Base-by-base conservation (phyloP, 2,329 filamentous ascomycete genomes). In the Passalora sequoiae region DNA sequence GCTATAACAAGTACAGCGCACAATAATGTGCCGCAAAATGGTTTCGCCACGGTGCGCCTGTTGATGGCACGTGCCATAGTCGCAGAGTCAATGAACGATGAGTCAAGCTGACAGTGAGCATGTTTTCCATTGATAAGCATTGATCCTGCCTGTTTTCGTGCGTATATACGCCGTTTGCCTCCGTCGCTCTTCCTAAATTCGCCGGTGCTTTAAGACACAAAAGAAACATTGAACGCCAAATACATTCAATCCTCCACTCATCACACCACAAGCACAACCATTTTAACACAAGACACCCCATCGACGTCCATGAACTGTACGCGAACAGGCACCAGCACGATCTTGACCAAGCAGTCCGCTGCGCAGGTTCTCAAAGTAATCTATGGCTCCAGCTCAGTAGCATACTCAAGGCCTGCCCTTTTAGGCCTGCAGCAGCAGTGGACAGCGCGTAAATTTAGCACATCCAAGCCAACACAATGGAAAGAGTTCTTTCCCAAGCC, bases 401-500 rank as follows among this genome's bases (percentile, higher is more conserved):
- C 53, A 37, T 54, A 57, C 13, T 44, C 61, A 22, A 58, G 62
- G 37, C 60, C 67, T 4, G 53, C 55, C 40, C 63, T 66, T 44
- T 44, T 66, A 37, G 54, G 60, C 25, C 48, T 61, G 8, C 62
- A 65, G 3, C 54, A 55, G 19, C 56, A 54, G 41, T 44, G 46
- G 28, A 43, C 51, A 12, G 33, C 55, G 27, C 65, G 67, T 21
- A 60, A 61, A 28, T 72, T 74, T 57, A 69, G 67, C 42, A 67
- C 65, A 2, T 65, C 65, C 15, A 49, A 58, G 3, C 44, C 52
- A 6, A 54, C 48, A 4, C 51, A 55, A 28, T 64, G 69, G 32
- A 68, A 66, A 36, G 69, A 73, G 35, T 72, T 69, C 60, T 75
- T 75, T 46, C 69, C 69, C 6, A 57, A 66, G 15, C 65, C 65